Conservation (phyloP, 139 green algal genomes). For the Diplosphaera chodatii region DNA sequence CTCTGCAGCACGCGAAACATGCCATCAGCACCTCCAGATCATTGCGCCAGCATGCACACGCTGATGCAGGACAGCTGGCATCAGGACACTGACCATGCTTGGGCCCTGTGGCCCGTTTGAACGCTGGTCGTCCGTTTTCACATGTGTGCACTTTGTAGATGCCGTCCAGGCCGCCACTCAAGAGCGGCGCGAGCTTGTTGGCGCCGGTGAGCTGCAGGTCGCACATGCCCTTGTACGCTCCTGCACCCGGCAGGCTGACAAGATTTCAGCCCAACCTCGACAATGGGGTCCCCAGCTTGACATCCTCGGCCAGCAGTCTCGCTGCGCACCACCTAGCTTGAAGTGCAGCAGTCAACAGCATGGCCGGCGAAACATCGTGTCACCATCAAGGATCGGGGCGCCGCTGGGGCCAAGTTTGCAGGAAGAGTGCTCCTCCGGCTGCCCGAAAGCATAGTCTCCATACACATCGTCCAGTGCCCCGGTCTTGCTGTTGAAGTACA, state of each 20-base stretch:
- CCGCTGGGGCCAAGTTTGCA: slow-evolving; percentile 5
- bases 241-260: background rate
- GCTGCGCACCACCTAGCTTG: too few relatives aligned
- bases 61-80: background rate
- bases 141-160: slow-evolving; percentile 7
- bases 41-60: too few relatives aligned
- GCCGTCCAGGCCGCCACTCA: slow-evolving; percentile 8
- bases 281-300: too few relatives aligned
- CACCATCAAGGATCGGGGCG: background rate
- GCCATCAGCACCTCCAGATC: too few relatives aligned
- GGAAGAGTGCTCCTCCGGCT: background rate
- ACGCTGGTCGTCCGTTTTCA: slow-evolving; percentile 12
- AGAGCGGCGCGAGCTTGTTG: slow-evolving; percentile 1
- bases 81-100: background rate
- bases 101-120: background rate
- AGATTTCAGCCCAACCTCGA: too few relatives aligned
- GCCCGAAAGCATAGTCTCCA: slow-evolving; percentile 12
- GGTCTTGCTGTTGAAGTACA: slow-evolving; percentile 11
- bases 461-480: slow-evolving; percentile 8
- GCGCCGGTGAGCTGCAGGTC: slow-evolving; percentile 6
- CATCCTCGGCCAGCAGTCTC: too few relatives aligned
- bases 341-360: too few relatives aligned
- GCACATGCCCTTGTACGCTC: background rate
- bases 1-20: slow-evolving; percentile 8
- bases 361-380: background rate